Base-by-base conservation (phyloP, 371 early-diverging fungal genomes). In the Rhizopus delemar region DNA sequence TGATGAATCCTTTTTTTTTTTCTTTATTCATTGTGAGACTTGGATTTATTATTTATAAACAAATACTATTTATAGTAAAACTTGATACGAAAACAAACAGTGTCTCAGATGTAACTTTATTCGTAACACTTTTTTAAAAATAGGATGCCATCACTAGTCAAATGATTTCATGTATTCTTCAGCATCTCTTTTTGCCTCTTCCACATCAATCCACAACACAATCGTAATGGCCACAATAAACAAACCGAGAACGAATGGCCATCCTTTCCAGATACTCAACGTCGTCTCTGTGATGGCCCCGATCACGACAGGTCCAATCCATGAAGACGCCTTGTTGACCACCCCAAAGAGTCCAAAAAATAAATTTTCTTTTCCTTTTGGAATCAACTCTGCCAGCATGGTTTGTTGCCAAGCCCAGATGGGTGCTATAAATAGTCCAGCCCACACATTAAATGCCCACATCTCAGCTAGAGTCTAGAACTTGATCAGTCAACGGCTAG, bases 271-370 rank as follows among this genome's bases (percentile, higher is more conserved):
- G 8, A 66, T 50, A 57, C 71, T 73, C 11, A 56, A 53, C 0
- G 81, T 78, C 4, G 62, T 56, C 35, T 79, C 66, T 0, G 73
- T 73, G 41, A 90, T 83, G 32, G 71, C 80, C 6, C 74, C 86
- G 45, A 85, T 75, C 0, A 85, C 68, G 2, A 84, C 68, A 8
- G 89, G 87, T 3, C 90, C 90, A 31, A 86, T 68, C 80, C 85
- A 87, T 16, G 83, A 65, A 5, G 81, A 75, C 0, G 85, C 82
- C 63, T 86, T 86, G 68, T 84, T 84, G 41, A 82, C 77, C 34
- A 90, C 74, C 22, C 83, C 83, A 66, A 78, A 82, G 6, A 86
- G 54, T 13, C 74, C 76, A 62, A 85, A 85, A 38, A 85, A 83
- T 60, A 79, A 69, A 29, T 77, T 73, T 62, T 83, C 85, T 53